phyloP scores from a whole-genome alignment of 2,329 filamentous ascomycete species.

The Aspergillus piperis region DNA sequence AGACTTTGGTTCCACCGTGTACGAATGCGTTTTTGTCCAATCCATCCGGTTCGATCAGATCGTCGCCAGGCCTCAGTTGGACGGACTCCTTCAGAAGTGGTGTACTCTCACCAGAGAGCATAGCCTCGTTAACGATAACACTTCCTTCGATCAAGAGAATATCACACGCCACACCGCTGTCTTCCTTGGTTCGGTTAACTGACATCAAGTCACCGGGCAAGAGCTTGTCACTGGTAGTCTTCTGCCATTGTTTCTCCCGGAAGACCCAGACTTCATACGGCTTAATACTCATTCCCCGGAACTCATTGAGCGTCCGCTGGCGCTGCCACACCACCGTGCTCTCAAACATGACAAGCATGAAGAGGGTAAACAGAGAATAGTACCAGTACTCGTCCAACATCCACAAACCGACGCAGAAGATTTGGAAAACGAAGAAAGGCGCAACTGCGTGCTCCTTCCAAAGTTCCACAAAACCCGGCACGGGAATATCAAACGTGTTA shows the following conservation, averaged over 20 bases:
- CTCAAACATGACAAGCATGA: constrained; percentile 97
- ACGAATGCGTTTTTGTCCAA: constrained; percentile 96
- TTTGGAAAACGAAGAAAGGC: constrained; percentile 98
- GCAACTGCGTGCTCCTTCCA: constrained; percentile 98
- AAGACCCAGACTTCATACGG: constrained; percentile 94
- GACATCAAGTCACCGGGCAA: constrained; percentile 92
- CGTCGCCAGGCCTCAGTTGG: constrained; percentile 81
- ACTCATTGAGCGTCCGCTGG: constrained; percentile 91
- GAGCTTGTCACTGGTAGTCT: constrained; percentile 86
- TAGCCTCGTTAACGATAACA: constrained; percentile 97
- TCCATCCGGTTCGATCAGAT: constrained; percentile 79
- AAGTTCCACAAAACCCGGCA: constrained; percentile 90
- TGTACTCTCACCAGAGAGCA: constrained; percentile 97
- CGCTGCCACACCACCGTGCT: constrained; percentile 99
- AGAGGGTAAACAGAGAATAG: constrained; percentile 96
- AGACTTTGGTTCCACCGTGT: constrained; percentile 94
- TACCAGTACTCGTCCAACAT: constrained; percentile 99
- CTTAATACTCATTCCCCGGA: constrained; percentile 99
- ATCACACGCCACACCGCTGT: constrained; percentile 94
- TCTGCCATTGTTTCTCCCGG: constrained; percentile 81
- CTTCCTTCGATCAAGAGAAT: constrained; percentile 94
- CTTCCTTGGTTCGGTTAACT: constrained; percentile 90
- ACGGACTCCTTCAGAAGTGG: constrained; percentile 95
- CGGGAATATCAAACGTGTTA: constrained; percentile 96
- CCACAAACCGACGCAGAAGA: constrained; percentile 98